Base-by-base conservation (phyloP, 345 rosid species). In the Erodium maritimum region DNA sequence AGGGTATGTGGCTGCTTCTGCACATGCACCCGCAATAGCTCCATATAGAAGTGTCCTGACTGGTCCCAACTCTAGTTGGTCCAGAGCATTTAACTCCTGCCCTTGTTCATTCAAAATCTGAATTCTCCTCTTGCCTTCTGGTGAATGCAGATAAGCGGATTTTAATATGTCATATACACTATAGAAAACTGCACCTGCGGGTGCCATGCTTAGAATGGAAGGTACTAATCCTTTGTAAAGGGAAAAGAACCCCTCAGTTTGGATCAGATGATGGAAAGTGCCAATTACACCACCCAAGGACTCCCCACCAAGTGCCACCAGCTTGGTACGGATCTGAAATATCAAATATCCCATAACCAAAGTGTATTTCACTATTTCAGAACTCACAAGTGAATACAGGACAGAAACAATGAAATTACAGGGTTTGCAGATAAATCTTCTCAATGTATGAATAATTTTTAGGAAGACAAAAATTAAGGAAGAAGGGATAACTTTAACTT, bases 271-370 rank as follows among this genome's bases (percentile, higher is more conserved):
- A 57, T 69, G 69, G 67, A 88, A 91, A 55, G 87, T 80, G 60
- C 96, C 95, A 46, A 66, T 70, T 20, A 88, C 73, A 66, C 98
- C 95, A 25, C 96, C 95, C 64, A 82, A 77, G 2, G 84, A 85
- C 79, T 88, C 98, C 58, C 98, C 98, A 56, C 98, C 96, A 0
- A 88, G 90, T 52, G 98, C 98, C 23, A 91, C 78, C 79, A 91
- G 79, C 65, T 77, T 83, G 1, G 95, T 88, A 67, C 98, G 75
- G 67, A 84, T 69, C 96, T 88, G 25, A 56, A 64, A 25, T n/a
- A n/a, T n/a, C n/a, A n/a, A n/a, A n/a, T n/a, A 58, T 23, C 55
- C 59, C 5, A 57, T 1, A 6, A 33, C 56, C 22, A 51, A 50
- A 19, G 22, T 34, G 42, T 22, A 20, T 3, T 57, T 57, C 5